Evolutionary conservation across 208 protist genomes (phyloP), one percentile per base, ranked within the genome.

Genomic region (Acanthamoeba culbertsoni): DNA sequence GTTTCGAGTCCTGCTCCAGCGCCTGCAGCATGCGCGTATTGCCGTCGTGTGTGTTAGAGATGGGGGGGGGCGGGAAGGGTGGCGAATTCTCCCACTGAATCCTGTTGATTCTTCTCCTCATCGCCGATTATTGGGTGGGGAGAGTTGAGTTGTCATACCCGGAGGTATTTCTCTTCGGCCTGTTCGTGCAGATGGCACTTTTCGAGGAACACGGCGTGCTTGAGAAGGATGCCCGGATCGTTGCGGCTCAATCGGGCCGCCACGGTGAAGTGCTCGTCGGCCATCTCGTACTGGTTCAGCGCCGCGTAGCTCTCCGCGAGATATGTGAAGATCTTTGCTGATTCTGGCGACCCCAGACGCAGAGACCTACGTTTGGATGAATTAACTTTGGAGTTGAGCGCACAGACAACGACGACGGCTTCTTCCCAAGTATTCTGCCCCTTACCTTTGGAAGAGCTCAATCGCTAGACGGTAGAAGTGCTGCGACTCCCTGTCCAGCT

Each of bases 121-220:
- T n/a, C n/a, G 48, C 48, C 48, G 48, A 55, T 8, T 8, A 55
- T 55, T 8, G 18, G 18, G 48, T 23, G 48, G 18, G 18, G 48
- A 55, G 48, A 55, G 18, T 8, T 23, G 48, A 55, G 18, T 23
- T 8, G 18, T 55, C 12, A 42, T 79, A 63, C 79, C n/a, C 16
- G 79, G 33, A 88, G 79, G 26, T 65, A 88, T 23, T 26, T 26
- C 18, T 88, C 79, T 33, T 88, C 79, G 79, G 79, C 79, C 20
- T 88, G 14, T 7, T 88, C 79, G 48, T 63, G 62, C 4, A 55
- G 16, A 43, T 88, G 28, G 79, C 43, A 40, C 14, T 62, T 31
- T 48, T 88, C 79, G 28, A 88, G 79, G 79, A 88, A 88, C 46
- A 88, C 37, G 33, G 79, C 79, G 8, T 88, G 62, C 23, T 62